These are phyloP conservation scores for Kuraishia capsulata DNA, from an alignment of 805 yeast species.

Conservation along the genomic window DNA sequence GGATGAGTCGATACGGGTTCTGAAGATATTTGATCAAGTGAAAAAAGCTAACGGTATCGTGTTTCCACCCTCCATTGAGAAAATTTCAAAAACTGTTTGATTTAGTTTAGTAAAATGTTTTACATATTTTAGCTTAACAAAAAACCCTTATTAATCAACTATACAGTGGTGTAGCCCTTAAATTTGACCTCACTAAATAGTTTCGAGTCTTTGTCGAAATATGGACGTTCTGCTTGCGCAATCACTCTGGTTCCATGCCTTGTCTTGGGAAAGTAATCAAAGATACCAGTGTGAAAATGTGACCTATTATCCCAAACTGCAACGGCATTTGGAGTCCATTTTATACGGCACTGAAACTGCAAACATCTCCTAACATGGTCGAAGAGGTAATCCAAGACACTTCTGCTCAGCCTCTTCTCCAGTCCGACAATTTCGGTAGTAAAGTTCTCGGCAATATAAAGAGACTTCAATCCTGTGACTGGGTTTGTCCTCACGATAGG, in stretches of 20 bases:
- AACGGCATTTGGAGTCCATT: slow-evolving; percentile 36
- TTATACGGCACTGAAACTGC: slow-evolving; percentile 42
- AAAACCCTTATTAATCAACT: neutral
- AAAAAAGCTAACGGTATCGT: neutral
- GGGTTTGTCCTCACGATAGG: slow-evolving; percentile 56
- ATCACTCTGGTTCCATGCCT: slow-evolving; percentile 14
- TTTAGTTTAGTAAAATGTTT: too few relatives aligned
- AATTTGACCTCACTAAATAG: slow-evolving; percentile 6
- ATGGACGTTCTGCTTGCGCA: slow-evolving; percentile 19
- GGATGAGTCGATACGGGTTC: neutral
- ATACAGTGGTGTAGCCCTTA: slow-evolving; percentile 3
- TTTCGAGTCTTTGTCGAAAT: slow-evolving; percentile 27
- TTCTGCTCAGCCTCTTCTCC: slow-evolving; percentile 33
- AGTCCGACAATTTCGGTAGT: slow-evolving; percentile 42
- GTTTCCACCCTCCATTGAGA: neutral
- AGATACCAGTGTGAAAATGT: slow-evolving; percentile 29
- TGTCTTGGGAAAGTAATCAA: slow-evolving; percentile 10
- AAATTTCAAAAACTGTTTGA: too few relatives aligned
- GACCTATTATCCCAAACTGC: slow-evolving; percentile 57
- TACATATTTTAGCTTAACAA: too few relatives aligned
- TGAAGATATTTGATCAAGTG: neutral
- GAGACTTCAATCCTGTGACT: slow-evolving; percentile 47
- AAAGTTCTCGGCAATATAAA: slow-evolving; percentile 39
- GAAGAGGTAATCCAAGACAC: slow-evolving; percentile 34
- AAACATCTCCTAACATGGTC: slow-evolving; percentile 32